Base-by-base conservation (phyloP, 768 basidiomycete genomes). In the Cyclocybe cylindracea region DNA sequence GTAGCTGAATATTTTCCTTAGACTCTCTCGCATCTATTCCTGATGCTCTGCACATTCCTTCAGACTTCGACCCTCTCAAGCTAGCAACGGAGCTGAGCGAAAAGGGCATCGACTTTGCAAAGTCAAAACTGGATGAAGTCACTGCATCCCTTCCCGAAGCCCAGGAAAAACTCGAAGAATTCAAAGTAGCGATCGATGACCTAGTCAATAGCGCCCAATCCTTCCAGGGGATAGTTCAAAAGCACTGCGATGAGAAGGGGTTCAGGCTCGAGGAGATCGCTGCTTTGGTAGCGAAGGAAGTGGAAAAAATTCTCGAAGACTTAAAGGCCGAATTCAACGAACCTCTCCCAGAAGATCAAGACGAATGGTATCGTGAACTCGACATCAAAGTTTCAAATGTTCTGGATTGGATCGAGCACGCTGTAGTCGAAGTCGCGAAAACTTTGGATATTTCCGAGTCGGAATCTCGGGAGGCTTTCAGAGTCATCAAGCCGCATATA, bases 271-370 rank as follows among this genome's bases (percentile, higher is more conserved):
- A 57, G 6, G 43, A 53, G 14, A 42, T 68, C 13, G 55, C 51
- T 5, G 45, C 46, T 10, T 57, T 55, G 19, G 24, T 72, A 3
- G 48, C 51, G 4, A 41, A 3, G 8, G 59, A 62, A 13, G 31
- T 72, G 3, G 58, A 59, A 10, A 38, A 48, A 9, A 53, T 61
- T 10, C 44, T 70, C 24, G 54, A 54, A 11, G 44, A 44, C 3
- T 48, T 73, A 18, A 49, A 66, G 33, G 59, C 58, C 3, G 66
- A 70, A 42, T 70, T 77, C 45, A 60, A 67, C 2, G 51, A 66
- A 1, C 66, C 71, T 4, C 50, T 56, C 16, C 59, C 55, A 9
- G 63, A 58, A 35, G 59, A 69, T 31, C 37, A 67, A 24, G 67
- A 68, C 7, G 65, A 68, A 4, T 49, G 59, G 11, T 69, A 72